These are phyloP conservation scores for Tulasnella sp. DNA, from an alignment of 768 basidiomycete species.

Conservation along the genomic window DNA sequence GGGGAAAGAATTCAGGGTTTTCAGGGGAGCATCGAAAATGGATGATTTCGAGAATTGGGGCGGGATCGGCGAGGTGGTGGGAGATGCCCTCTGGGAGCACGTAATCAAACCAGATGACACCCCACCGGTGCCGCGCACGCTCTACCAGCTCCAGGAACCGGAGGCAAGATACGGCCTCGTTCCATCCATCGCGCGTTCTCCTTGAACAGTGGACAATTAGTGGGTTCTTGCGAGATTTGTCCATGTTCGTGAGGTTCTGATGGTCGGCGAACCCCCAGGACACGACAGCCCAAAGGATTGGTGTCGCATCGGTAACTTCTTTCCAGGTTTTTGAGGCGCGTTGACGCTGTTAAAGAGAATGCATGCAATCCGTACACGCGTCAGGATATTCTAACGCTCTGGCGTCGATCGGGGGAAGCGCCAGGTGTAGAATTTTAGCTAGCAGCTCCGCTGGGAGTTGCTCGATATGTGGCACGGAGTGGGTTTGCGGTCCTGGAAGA, in stretches of 20 bases:
- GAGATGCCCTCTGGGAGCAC: background rate
- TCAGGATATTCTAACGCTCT: background rate
- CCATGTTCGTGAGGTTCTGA: background rate
- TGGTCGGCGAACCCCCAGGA: background rate
- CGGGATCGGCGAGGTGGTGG: background rate
- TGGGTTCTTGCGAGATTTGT: background rate
- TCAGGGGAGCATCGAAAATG: background rate
- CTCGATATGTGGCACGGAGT: background rate
- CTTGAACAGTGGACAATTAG: background rate
- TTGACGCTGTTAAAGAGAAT: background rate
- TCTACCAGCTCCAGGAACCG: background rate
- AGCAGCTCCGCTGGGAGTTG: background rate
- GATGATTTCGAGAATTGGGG: background rate
- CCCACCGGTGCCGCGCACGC: background rate
- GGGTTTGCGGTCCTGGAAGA: background rate
- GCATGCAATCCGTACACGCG: background rate
- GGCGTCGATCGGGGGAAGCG: background rate
- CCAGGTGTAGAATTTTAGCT: background rate
- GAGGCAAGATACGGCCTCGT: background rate
- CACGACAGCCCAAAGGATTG: background rate
- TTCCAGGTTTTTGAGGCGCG: background rate
- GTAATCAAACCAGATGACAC: background rate
- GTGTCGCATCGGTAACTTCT: background rate
- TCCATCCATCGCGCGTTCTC: too few relatives aligned
- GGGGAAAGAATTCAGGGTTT: background rate